These are phyloP conservation scores for Fomitopsis betulina DNA, from an alignment of 1,284 basidiomycete species.

Conservation along the genomic window DNA sequence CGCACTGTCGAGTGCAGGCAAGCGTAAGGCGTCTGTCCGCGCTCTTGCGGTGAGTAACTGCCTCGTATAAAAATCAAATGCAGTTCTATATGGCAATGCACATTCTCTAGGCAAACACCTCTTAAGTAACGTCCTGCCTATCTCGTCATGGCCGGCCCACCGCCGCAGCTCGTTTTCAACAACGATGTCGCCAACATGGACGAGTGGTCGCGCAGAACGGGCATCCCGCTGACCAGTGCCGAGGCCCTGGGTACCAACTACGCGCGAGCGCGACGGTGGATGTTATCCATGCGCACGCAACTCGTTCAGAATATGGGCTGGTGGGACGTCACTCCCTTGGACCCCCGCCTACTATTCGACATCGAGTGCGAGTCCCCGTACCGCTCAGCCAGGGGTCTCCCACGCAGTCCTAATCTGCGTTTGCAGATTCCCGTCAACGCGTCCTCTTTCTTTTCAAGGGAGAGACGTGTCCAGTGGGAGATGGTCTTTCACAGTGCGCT, in stretches of 20 bases:
- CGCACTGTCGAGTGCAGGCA: constrained; percentile 27
- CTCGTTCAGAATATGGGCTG: constrained; percentile 66
- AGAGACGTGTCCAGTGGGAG: constrained; percentile 79
- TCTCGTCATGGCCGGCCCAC: constrained; percentile 26
- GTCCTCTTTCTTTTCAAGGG: constrained; percentile 78
- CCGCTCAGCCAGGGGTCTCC: constrained; percentile 67
- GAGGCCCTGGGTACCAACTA: constrained; percentile 75
- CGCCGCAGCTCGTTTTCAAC: constrained; percentile 65
- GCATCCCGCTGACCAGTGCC: constrained; percentile 74
- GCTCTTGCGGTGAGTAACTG: constrained; percentile 19
- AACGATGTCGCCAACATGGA: constrained; percentile 76
- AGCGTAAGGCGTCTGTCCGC: constrained; percentile 24
- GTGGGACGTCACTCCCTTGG: constrained; percentile 53
- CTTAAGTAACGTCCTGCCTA: constrained; percentile 3
- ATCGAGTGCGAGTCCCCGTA: constrained; percentile 73
- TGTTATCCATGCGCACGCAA: constrained; percentile 52
- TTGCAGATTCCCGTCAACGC: constrained; percentile 72
- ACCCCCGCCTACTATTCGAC: constrained; percentile 69
- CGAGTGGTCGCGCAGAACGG: constrained; percentile 70
- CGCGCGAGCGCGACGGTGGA: constrained; percentile 71
- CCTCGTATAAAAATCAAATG: constrained; percentile 16
- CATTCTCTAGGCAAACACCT: constrained; percentile 9
- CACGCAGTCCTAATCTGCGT: constrained; percentile 67
- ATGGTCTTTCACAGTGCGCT: constrained; percentile 84
- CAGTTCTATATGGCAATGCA: constrained; percentile 15